These are phyloP conservation scores for Fomitopsis schrenkii DNA, from an alignment of 1,284 basidiomycete genomes.

Conservation along the genomic window DNA sequence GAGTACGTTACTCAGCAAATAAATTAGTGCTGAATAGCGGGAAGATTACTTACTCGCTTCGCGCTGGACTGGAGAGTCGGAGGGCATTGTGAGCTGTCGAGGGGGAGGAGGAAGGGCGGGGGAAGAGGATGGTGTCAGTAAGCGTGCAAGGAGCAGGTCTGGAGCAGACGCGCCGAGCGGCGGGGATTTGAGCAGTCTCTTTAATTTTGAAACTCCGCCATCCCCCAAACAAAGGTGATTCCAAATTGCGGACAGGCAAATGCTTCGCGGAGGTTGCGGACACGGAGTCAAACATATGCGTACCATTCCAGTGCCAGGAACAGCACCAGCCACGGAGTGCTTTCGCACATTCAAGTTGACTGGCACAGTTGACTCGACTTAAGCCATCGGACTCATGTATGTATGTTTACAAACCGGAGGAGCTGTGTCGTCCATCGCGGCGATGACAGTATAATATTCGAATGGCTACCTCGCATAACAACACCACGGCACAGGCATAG, in stretches of 20 bases:
- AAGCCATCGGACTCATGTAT: background rate
- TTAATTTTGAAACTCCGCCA: conserved; percentile 5
- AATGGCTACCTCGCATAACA: conserved; percentile 27
- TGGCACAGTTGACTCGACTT: background rate
- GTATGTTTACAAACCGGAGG: conserved; percentile 14
- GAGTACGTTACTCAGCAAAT: background rate
- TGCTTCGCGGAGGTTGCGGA: background rate
- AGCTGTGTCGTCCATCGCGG: conserved; percentile 21
- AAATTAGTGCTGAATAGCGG: background rate
- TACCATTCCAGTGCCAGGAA: background rate
- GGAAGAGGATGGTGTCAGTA: conserved; percentile 24
- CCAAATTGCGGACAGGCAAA: background rate
- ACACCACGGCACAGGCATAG: conserved; percentile 27
- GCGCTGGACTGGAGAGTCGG: conserved; percentile 50
- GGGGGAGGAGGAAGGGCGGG: conserved; percentile 18
- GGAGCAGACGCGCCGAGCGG: conserved; percentile 3
- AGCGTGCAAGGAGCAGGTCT: conserved; percentile 17
- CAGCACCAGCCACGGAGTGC: background rate
- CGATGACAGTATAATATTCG: conserved; percentile 31
- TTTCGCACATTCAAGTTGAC: background rate
- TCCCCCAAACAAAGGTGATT: background rate
- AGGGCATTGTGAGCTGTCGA: conserved; percentile 46
- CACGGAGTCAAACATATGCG: background rate
- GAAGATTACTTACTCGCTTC: conserved; percentile 40
- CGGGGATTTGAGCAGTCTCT: conserved; percentile 6